A percentile compares a stretch with the other conserved stretches of the same genome.
These are phyloP conservation scores for Phytopythium montanum DNA, from an alignment of 352 stramenopile genomes.

Conservation along the genomic window DNA sequence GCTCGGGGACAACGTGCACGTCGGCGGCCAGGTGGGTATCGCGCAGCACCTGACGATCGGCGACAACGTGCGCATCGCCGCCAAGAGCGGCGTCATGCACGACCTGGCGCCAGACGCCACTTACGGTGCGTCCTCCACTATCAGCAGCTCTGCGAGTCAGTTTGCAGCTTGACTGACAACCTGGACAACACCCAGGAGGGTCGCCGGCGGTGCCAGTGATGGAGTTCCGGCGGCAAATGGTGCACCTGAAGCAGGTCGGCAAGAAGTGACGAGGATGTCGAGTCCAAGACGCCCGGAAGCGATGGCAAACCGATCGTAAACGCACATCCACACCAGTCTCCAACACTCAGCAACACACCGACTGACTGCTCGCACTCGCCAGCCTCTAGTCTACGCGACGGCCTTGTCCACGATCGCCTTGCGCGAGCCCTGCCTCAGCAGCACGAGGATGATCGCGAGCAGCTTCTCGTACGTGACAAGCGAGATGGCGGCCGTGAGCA, in stretches of 20 bases:
- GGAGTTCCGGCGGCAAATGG: slow-evolving; percentile 75
- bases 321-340: background rate
- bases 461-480: slow-evolving; percentile 95
- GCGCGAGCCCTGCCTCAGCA: slow-evolving; percentile 39
- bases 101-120: slow-evolving; percentile 45
- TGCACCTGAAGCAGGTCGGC: slow-evolving; percentile 38
- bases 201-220: slow-evolving; percentile 74
- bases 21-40: slow-evolving; percentile 82
- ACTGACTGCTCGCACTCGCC: background rate
- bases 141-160: background rate
- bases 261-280: slow-evolving; percentile 29
- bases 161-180: background rate
- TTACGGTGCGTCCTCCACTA: slow-evolving; percentile 42
- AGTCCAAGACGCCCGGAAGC: background rate
- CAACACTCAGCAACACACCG: background rate
- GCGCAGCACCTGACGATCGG: slow-evolving; percentile 77
- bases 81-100: slow-evolving; percentile 84
- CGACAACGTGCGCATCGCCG: slow-evolving; percentile 81
- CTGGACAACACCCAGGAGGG: slow-evolving; percentile 30
- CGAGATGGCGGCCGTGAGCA: slow-evolving; percentile 91
- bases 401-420: slow-evolving; percentile 35
- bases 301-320: background rate
- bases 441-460: slow-evolving; percentile 46
- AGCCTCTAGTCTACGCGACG: slow-evolving; percentile 18
- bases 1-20: slow-evolving; percentile 65